Base-by-base conservation (phyloP, 495 filamentous ascomycete species). In the Neurospora sp. region DNA sequence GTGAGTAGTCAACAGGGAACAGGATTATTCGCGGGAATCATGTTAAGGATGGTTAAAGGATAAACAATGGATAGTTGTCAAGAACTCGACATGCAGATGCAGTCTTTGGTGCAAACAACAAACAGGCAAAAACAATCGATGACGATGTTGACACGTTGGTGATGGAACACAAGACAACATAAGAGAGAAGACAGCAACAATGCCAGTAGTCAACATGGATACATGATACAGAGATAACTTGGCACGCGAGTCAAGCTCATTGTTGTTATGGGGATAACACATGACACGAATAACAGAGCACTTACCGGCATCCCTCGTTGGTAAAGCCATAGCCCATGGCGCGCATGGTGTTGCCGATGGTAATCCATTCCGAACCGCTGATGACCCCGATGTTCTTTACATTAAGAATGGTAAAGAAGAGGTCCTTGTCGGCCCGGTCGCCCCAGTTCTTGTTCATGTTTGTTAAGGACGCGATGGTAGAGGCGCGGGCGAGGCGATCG, bases 301-400 rank as follows among this genome's bases (percentile, higher is more conserved):
- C 84, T 82, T 75, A 86, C 84, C 84, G 84, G 70, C 84, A 86
- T 79, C 84, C 84, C 73, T 86, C 84, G 78, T 86, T 86, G 3
- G 84, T 86, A 74, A 86, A 86, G 75, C 84, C 84, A 42, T 86
- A 86, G 72, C 84, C 84, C 44, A 86, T 48, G 16, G 78, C 76
- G 65, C 84, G 82, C 84, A 86, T 86, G 70, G 83, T 80, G 74
- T 84, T 85, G 69, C 84, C 84, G 48, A 86, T 86, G 12, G 83
- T 86, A 17, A 79, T 82, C 84, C 84, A 86, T 82, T 86, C 84
- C 20, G 79, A 75, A 59, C 84, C 84, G 79, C 84, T 86, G 79
- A 86, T 86, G 75, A 86, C 82, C 71, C 84, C 84, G 39, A 86
- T 86, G 73, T 85, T 84, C 78, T 86, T 86, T 65, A 86, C 84